A percentile compares a stretch with the other conserved stretches of the same genome.
phyloP scores from a whole-genome alignment of 139 green algal genomes.

The Chlorokybus atmophyticus region DNA sequence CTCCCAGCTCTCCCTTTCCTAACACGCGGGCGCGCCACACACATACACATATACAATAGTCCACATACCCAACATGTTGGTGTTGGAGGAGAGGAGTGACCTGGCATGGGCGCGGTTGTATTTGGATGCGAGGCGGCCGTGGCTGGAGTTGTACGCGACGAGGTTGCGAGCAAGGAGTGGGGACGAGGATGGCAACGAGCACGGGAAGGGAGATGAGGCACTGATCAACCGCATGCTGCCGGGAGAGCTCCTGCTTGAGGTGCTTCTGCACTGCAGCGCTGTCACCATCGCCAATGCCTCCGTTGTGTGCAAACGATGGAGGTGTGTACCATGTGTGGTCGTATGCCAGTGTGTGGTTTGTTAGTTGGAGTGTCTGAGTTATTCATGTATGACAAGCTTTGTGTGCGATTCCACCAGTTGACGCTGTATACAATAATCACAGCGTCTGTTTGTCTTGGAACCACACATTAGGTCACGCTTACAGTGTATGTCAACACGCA shows the following conservation, averaged over 20 bases:
- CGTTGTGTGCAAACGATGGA: not conserved
- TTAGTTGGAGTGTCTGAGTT: constrained; percentile 1
- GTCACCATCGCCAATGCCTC: not conserved
- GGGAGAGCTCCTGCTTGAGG: constrained; percentile 13
- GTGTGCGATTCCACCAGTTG: not conserved
- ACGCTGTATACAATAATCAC: not conserved
- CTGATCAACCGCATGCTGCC: constrained; percentile 11
- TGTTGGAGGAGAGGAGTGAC: too few species aligned
- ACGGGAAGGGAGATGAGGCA: not conserved
- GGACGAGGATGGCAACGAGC: constrained; percentile 1
- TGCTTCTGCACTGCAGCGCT: not conserved
- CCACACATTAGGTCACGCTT: too few species aligned
- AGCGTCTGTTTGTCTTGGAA: not conserved
- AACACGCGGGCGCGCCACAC: constrained; percentile 1
- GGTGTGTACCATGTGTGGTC: not conserved
- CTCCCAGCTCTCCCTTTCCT: not conserved
- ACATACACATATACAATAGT: not conserved
- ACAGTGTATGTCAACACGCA: too few species aligned
- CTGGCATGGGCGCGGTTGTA: not conserved
- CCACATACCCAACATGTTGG: not conserved
- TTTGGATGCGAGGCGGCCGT: not conserved
- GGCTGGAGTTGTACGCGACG: not conserved
- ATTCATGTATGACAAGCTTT: not conserved
- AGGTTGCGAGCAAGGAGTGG: constrained; percentile 8
- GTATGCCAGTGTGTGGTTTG: not conserved